Base-by-base conservation (phyloP, 2,329 filamentous ascomycete species). In the Trichoderma arundinaceum region DNA sequence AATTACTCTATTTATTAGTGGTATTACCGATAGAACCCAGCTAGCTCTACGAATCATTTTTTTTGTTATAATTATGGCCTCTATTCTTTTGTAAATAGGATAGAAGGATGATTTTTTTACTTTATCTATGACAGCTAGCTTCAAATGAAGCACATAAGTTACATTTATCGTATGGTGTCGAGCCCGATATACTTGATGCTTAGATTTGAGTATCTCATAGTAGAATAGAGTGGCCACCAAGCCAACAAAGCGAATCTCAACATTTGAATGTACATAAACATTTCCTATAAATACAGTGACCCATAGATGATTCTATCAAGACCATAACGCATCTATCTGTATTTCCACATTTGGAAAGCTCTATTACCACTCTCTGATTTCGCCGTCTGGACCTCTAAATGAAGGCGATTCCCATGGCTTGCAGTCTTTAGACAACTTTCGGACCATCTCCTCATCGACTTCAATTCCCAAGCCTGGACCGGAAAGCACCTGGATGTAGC, bases 391-490 rank as follows among this genome's bases (percentile, higher is more conserved):
- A 0, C 89, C 90, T 69, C 85, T 84, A 70, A 92, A 92, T 4
- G 85, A 88, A 22, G 88, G 87, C 59, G 80, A 83, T 46, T 84
- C 78, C 90, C 91, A 93, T 1, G 89, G 83, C 68, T 83, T 80
- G 0, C 87, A 84, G 58, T 84, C 83, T 66, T 81, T 79, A 0
- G 86, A 84, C 43, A 89, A 77, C 68, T 81, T 81, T 43, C 88
- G 81, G 8, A 93, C 84, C 73, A 85, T 79, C 33, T 87, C 88
- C 76, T 93, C 91, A 70, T 94, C 86, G 54, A 90, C 79, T 65
- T 92, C 88, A 69, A 92, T 90, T 0, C 90, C 90, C 61, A 92
- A 71, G 0, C 89, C 90, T 0, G 86, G 83, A 0, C 86, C 88
- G 1, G 75, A 84, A 72, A 86, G 79, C 12, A 88, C 76, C 48